Conservation (phyloP, 305 asterid species). For the Caryopteris hybrid region DNA sequence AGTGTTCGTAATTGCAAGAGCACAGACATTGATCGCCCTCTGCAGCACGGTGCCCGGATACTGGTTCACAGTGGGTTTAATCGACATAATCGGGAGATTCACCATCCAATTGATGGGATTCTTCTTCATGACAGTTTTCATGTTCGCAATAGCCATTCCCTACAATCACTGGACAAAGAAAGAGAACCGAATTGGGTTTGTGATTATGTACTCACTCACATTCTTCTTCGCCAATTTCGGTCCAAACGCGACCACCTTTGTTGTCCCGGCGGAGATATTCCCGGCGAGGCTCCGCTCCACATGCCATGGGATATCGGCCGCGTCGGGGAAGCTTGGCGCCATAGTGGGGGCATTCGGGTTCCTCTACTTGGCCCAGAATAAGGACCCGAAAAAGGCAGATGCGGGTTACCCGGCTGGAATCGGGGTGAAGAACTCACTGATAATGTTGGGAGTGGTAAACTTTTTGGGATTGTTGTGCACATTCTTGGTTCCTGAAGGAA, state of each 20-base stretch:
- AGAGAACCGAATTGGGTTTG: constrained; percentile 27
- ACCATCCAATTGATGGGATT: constrained; percentile 29
- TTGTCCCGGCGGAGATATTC: constrained; percentile 37
- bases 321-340: constrained; percentile 35
- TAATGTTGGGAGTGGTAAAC: constrained; percentile 24
- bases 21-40: constrained; percentile 35
- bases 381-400: constrained; percentile 30
- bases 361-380: constrained; percentile 27
- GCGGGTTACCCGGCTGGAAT: constrained; percentile 34
- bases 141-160: constrained; percentile 33
- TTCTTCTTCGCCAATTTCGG: constrained; percentile 42
- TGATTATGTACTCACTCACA: constrained; percentile 27
- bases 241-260: constrained; percentile 33
- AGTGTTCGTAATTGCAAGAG: constrained; percentile 27
- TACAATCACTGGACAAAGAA: constrained; percentile 30
- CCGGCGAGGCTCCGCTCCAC: constrained; percentile 35
- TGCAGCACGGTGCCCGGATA: constrained; percentile 40
- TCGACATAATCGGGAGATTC: constrained; percentile 29
- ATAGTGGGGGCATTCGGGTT: constrained; percentile 40
- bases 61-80: constrained; percentile 35
- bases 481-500: constrained; percentile 38
- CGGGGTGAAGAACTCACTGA: constrained; percentile 30
- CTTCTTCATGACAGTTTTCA: constrained; percentile 36
- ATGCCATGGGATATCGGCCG: constrained; percentile 40
- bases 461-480: constrained; percentile 28